A percentile compares a stretch with the other conserved stretches of the same genome.
Evolutionary conservation across 75 land plant species (phyloP).

Genomic region (Azolla pinnata): DNA sequence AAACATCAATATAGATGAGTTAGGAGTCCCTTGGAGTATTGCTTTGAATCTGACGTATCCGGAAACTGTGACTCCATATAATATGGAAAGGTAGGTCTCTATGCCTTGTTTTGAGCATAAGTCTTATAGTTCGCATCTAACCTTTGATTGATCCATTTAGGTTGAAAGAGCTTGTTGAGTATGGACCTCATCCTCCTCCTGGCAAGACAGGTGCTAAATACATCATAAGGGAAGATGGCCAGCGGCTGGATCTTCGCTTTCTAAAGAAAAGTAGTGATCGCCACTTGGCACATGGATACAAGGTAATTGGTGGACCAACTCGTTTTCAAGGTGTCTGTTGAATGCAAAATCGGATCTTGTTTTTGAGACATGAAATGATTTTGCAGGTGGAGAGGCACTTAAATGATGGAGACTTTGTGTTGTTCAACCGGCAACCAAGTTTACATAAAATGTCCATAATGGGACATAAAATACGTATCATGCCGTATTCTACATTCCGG

Average conservation of each 20-base stretch:
- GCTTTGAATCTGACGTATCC: slow-evolving; percentile 93
- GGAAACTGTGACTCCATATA: slow-evolving; percentile 97
- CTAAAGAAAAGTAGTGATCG: slow-evolving; percentile 93
- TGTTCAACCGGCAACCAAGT: slow-evolving; percentile 97
- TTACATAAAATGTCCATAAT: slow-evolving; percentile 99
- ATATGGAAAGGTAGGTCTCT: slow-evolving; percentile 64
- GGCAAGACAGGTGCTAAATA: slow-evolving; percentile 93
- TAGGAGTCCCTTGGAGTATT: slow-evolving; percentile 99
- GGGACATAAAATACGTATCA: slow-evolving; percentile 95
- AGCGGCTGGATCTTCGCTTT: slow-evolving; percentile 84
- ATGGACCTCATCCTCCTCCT: slow-evolving; percentile 99
- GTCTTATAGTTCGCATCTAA: background rate
- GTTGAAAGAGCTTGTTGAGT: slow-evolving; percentile 89
- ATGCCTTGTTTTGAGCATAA: background rate
- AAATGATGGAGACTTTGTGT: slow-evolving; percentile 90
- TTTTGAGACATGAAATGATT: background rate
- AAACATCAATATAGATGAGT: slow-evolving; percentile 90
- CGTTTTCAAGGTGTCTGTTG: background rate
- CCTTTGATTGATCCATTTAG: slow-evolving; percentile 23
- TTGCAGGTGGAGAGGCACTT: slow-evolving; percentile 91
- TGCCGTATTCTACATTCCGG: slow-evolving; percentile 99
- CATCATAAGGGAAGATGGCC: slow-evolving; percentile 95
- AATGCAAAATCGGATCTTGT: background rate
- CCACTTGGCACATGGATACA: slow-evolving; percentile 91
- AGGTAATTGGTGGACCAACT: slow-evolving; percentile 26